These are phyloP conservation scores for Vitis rotundifolia DNA, from an alignment of 164 flowering plant genomes.

Conservation along the genomic window DNA sequence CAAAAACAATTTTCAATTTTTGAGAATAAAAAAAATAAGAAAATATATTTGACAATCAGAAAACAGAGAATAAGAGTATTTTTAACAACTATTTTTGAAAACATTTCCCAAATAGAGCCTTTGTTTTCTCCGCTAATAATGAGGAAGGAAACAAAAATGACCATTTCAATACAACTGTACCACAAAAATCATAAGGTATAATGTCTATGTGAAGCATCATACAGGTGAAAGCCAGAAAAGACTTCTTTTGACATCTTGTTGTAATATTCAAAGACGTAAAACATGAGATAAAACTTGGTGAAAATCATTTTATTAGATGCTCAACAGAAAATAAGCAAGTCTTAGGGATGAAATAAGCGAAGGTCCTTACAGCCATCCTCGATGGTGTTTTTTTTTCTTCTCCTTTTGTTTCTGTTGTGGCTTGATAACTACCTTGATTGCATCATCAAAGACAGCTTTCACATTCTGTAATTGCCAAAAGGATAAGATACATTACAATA, in stretches of 20 bases:
- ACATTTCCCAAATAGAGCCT: neutral
- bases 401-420: constrained; percentile 80
- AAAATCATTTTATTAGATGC: neutral
- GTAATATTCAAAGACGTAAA: neutral
- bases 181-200: too few species aligned
- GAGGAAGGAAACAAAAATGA: neutral
- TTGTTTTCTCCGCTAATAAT: neutral
- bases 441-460: constrained; percentile 95
- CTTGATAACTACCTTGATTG: constrained; percentile 92
- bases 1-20: too few species aligned
- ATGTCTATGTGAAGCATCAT: too few species aligned
- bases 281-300: neutral
- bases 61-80: too few species aligned
- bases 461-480: constrained; percentile 64
- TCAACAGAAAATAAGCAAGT: constrained; percentile 1
- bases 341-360: constrained; percentile 5
- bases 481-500: neutral
- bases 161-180: too few species aligned
- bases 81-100: too few species aligned
- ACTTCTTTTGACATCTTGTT: neutral
- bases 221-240: neutral
- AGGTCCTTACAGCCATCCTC: constrained; percentile 71
- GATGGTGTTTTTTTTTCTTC: constrained; percentile 71
- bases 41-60: too few species aligned
- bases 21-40: too few species aligned